Conservation (phyloP, 805 yeast species). For the Hanseniaspora clermontiae region DNA sequence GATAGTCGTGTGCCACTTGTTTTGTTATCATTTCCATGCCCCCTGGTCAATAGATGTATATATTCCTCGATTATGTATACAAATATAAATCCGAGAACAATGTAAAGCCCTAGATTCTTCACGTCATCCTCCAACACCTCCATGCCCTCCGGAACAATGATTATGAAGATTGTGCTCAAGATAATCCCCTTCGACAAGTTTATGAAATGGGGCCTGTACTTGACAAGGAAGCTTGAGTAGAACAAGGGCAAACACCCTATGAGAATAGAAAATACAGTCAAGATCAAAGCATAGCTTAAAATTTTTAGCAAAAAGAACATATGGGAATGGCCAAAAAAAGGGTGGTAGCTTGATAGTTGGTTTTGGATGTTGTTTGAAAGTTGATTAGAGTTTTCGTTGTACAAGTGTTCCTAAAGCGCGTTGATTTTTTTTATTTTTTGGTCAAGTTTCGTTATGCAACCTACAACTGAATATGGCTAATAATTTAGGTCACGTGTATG, state of each 20-base stretch:
- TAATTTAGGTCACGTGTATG: too few species aligned
- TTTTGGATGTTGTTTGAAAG: too few species aligned
- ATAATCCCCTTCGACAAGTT: conserved; percentile 37
- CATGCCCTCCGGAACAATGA: conserved; percentile 50
- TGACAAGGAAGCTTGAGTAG: not conserved
- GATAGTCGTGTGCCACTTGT: not conserved
- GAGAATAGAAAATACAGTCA: not conserved
- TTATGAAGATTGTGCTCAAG: conserved; percentile 40
- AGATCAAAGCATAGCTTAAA: not conserved
- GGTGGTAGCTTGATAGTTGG: not conserved
- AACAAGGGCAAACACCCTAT: conserved; percentile 2
- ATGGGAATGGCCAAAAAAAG: not conserved
- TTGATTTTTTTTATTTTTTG: too few species aligned
- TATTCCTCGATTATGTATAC: conserved; percentile 35
- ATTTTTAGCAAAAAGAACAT: not conserved
- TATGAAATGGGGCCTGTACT: conserved; percentile 1
- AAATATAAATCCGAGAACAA: conserved; percentile 38
- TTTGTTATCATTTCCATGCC: conserved; percentile 13
- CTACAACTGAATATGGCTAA: too few species aligned
- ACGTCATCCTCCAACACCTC: conserved; percentile 27
- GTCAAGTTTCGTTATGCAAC: too few species aligned
- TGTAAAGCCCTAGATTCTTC: conserved; percentile 34
- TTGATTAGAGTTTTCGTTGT: too few species aligned
- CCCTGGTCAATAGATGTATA: conserved; percentile 21
- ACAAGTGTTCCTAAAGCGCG: too few species aligned